Evolutionary conservation across 768 basidiomycete genomes (phyloP), one percentile per base, ranked within the genome.

Genomic region (Kwoniella dejecticola): DNA sequence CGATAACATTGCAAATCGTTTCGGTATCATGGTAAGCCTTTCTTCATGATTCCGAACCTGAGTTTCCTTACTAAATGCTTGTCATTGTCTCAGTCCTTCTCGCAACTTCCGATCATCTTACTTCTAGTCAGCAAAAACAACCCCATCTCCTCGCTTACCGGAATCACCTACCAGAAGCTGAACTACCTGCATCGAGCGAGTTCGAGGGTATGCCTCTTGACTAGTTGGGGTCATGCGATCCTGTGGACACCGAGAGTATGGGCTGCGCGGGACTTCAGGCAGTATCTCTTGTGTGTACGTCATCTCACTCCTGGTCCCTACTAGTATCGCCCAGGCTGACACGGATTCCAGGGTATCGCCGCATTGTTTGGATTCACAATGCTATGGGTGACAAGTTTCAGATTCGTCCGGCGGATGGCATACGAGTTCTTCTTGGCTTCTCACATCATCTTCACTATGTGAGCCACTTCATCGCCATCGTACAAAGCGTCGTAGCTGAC

Each of bases 111-210:
- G 1, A 79, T 88, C 19, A 79, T 87, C 71, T 80, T 83, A 26
- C 84, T 82, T 2, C 82, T 88, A 23, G 84, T 84, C 2, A 83
- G 83, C 64, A 84, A 84, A 75, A 87, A 87, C 74, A 87, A 87
- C 60, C 76, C 85, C 30, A 75, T 85, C 36, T 84, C 84, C 6
- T 81, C 82, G 67, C 48, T 85, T 47, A 85, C 84, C 8, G 85
- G 85, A 3, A 77, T 86, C 40, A 78, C 83, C 11, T 85, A 85
- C 63, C 84, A 85, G 71, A 84, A 83, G 66, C 75, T 80, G 63
- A 80, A 80, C 60, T 76, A 76, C 47, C 63, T 80, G n/a, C 79
- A 80, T 49, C 76, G 79, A 2, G 71, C 73, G 4, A 67, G 75
- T 8, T 71, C 69, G 0, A 63, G 79, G 26, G 65, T 71, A 1